Conservation (phyloP, 345 rosid species). For the Populus davidiana region DNA sequence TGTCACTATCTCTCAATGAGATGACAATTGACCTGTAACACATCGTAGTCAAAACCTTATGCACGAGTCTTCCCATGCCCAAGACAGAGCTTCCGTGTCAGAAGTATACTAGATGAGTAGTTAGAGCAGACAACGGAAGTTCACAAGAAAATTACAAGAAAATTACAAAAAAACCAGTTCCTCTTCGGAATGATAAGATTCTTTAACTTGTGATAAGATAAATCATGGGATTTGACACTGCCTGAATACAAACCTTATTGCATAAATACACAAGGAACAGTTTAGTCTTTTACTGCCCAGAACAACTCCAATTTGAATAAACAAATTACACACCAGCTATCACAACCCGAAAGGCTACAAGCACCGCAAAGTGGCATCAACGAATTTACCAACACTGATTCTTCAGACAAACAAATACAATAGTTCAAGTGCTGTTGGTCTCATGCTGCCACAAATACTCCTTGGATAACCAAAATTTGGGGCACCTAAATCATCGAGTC, state of each 20-base stretch:
- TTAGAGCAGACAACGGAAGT: neutral
- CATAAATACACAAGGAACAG: constrained; percentile 22
- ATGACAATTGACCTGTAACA: no score
- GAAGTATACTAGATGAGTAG: neutral
- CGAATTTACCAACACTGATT: constrained; percentile 13
- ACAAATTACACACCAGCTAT: constrained; percentile 12
- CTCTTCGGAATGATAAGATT: neutral
- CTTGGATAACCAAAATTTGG: neutral
- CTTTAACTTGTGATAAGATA: neutral
- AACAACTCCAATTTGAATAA: neutral
- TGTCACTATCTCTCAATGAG: no score
- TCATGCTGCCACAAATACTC: neutral
- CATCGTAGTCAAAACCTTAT: no score
- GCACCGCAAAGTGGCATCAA: constrained; percentile 13
- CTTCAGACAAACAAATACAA: neutral
- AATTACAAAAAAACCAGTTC: neutral
- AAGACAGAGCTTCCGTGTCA: neutral
- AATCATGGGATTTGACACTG: neutral
- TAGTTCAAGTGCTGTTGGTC: constrained; percentile 4
- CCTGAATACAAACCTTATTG: constrained; percentile 32
- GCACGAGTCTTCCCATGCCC: no score
- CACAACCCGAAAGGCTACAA: constrained; percentile 14
- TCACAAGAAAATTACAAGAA: neutral
- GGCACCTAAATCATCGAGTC: constrained; percentile 54
- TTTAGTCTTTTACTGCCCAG: constrained; percentile 10